phyloP scores from a whole-genome alignment of 768 basidiomycete genomes.

The Rhodotorula diobovata region DNA sequence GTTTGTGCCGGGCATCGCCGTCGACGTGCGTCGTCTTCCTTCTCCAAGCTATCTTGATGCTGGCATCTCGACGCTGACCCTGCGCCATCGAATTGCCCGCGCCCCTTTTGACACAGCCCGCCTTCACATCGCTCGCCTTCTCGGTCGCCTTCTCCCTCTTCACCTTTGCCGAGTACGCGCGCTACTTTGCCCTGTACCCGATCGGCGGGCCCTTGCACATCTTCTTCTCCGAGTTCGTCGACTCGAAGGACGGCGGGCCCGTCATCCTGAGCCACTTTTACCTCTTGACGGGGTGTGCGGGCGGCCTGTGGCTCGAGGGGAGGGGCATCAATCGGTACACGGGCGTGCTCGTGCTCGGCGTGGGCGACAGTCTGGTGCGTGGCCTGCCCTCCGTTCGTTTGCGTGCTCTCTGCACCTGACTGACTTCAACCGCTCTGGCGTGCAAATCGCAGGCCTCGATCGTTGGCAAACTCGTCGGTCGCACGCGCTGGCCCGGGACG shows the following conservation, averaged over 20 bases:
- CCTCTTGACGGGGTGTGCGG: conserved; percentile 88
- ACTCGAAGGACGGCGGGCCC: conserved; percentile 88
- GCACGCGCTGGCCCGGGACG: conserved; percentile 75
- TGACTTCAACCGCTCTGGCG: background rate
- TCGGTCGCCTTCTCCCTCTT: conserved; percentile 91
- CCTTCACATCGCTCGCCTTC: conserved; percentile 91
- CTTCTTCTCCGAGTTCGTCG: conserved; percentile 96
- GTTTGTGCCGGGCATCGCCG: conserved; percentile 88
- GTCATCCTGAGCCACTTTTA: conserved; percentile 98
- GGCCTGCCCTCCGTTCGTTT: background rate
- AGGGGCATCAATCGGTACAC: conserved; percentile 66
- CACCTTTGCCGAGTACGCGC: conserved; percentile 92
- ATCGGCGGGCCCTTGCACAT: conserved; percentile 87
- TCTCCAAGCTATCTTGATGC: background rate
- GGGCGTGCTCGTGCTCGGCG: conserved; percentile 79
- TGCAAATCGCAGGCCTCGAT: conserved; percentile 71
- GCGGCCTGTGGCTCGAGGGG: conserved; percentile 92
- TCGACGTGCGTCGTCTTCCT: conserved; percentile 65
- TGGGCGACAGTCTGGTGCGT: conserved; percentile 87
- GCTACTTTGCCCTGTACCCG: conserved; percentile 97
- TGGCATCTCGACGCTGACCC: background rate
- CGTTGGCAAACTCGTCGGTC: conserved; percentile 77
- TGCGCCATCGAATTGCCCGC: too few species aligned
- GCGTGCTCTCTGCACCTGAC: background rate
- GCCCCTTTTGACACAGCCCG: conserved; percentile 63